Evolutionary conservation across 495 filamentous ascomycete species (phyloP).

Genomic region (Pseudoneurospora amorphoporcata): DNA sequence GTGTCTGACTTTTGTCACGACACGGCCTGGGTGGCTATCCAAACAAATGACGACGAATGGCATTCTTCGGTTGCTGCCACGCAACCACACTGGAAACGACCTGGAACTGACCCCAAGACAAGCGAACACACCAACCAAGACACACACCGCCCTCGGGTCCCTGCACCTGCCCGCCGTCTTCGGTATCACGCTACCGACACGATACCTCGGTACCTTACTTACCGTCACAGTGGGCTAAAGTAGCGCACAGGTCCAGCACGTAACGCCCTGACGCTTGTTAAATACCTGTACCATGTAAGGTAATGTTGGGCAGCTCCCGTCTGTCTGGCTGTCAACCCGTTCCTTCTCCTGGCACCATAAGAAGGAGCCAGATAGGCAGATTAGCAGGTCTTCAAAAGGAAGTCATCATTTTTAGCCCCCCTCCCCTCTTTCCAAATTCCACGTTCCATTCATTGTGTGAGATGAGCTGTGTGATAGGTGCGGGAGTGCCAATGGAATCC

Average conservation of each 20-base stretch:
- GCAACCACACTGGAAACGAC: constrained; percentile 4
- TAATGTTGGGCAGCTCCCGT: neutral
- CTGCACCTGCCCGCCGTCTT: neutral
- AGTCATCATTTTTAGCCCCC: neutral
- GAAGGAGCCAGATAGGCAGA: neutral
- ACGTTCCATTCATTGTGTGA: neutral
- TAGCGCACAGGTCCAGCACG: neutral
- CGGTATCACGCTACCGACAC: neutral
- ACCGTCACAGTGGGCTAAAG: neutral
- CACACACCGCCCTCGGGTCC: neutral
- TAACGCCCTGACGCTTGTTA: neutral
- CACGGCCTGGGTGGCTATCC: constrained; percentile 12
- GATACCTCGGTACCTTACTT: neutral
- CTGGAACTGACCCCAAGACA: neutral
- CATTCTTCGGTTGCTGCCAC: constrained; percentile 11
- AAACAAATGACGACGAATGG: constrained; percentile 22
- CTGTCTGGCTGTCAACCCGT: neutral
- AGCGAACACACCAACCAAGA: neutral
- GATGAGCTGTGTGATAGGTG: neutral
- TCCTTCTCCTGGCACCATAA: neutral
- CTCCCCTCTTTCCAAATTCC: neutral
- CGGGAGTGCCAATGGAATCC: neutral
- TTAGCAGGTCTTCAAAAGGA: neutral
- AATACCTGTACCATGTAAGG: neutral
- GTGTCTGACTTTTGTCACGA: neutral